A percentile compares a stretch with the other conserved stretches of the same genome.
Conservation (phyloP, 73 alveolate genomes). For the Paraurostyla sp. region DNA sequence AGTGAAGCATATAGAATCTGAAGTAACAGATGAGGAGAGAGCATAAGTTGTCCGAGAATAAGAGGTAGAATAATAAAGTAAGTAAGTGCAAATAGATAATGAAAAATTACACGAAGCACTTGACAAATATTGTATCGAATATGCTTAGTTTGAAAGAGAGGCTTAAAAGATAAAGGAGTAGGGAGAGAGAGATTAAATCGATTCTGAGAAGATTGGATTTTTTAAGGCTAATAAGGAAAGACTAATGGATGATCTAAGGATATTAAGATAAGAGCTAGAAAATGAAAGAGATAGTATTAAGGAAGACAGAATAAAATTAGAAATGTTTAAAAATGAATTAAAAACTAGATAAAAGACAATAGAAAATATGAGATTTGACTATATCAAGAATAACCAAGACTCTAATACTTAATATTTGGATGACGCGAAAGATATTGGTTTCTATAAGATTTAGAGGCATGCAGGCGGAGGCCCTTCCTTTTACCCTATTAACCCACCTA, state of each 20-base stretch:
- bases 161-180: slow-evolving; percentile 29
- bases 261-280: slow-evolving; percentile 28
- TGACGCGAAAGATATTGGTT: slow-evolving; percentile 40
- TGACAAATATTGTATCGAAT: slow-evolving; percentile 40
- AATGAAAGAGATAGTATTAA: slow-evolving; percentile 34
- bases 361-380: slow-evolving; percentile 48
- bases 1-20: not conserved
- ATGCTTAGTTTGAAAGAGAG: slow-evolving; percentile 36
- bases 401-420: not conserved
- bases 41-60: not conserved
- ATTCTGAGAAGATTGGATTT: slow-evolving; percentile 54
- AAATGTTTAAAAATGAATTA: slow-evolving; percentile 44
- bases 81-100: not conserved
- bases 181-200: slow-evolving; percentile 29
- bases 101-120: not conserved
- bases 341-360: slow-evolving; percentile 54
- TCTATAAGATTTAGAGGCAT: not conserved
- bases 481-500: slow-evolving; percentile 53
- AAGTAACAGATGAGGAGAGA: slow-evolving; percentile 38
- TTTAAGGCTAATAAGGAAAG: slow-evolving; percentile 57
- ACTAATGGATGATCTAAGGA: slow-evolving; percentile 30
- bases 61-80: slow-evolving; percentile 6
- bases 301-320: slow-evolving; percentile 51
- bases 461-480: slow-evolving; percentile 30
- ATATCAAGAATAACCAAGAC: not conserved